Evolutionary conservation across 305 asterid species (phyloP).

Genomic region (Fraxinus albicans): DNA sequence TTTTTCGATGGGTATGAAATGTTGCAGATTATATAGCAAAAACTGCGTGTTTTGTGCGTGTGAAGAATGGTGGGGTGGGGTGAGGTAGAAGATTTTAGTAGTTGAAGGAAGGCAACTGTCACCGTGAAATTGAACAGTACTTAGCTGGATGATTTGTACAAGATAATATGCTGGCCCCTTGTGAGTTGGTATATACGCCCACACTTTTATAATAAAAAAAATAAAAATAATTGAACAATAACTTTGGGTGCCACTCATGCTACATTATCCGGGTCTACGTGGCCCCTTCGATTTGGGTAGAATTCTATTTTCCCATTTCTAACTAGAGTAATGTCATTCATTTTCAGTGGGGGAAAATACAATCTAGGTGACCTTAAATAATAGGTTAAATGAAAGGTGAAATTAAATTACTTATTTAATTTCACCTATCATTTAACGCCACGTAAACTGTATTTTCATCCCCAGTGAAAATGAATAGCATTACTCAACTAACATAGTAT

Average conservation of each 20-base stretch:
- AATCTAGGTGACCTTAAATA: too few relatives aligned
- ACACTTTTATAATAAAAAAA: neutral
- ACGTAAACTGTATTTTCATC: too few relatives aligned
- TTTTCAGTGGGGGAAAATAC: too few relatives aligned
- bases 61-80: neutral
- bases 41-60: neutral
- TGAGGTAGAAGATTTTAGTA: neutral
- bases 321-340: too few relatives aligned
- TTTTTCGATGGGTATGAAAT: neutral
- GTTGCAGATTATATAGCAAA: neutral
- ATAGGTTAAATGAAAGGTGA: too few relatives aligned
- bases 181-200: neutral
- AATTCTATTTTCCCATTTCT: neutral
- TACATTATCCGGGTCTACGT: too few relatives aligned
- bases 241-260: neutral
- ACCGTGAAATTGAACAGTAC: neutral
- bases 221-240: neutral
- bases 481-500: too few relatives aligned
- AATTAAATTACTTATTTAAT: too few relatives aligned
- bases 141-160: conserved; percentile 17
- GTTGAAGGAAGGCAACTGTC: conserved; percentile 22
- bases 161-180: neutral
- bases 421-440: too few relatives aligned
- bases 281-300: neutral
- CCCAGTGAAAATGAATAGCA: too few relatives aligned